Base-by-base conservation (phyloP, 2,329 filamentous ascomycete species). In the Fusarium nelsonii region DNA sequence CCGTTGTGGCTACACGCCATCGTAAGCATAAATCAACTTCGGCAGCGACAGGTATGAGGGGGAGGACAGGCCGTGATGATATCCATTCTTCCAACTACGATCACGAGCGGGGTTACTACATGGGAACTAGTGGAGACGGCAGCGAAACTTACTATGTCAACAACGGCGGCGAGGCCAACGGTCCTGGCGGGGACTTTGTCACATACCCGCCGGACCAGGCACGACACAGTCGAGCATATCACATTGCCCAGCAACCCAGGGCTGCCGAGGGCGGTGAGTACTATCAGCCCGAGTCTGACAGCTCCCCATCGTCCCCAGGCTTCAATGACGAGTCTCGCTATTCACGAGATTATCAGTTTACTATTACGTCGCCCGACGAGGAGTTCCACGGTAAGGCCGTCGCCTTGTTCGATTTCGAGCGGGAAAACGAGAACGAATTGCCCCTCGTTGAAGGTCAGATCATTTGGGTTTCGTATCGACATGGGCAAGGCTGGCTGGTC, bases 371-470 rank as follows among this genome's bases (percentile, higher is more conserved):
- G 15, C 94, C 94, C 7, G 96, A 98, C 78, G 95, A 98, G 81
- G 94, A 98, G 79, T 97, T 97, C 88, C 94, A 97, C 76, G 96
- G 96, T 49, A 97, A 97, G 78, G 94, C 94, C 12, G 93, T 99
- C 30, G 96, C 96, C 8, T 84, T 99, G 23, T 99, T 97, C 77
- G 94, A 97, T 77, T 99, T 99, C 80, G 90, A 90, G 73, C 88
- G 94, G 33, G 95, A 98, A 79, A 97, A 98, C 78, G 94, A 97
- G 78, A 99, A 98, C 77, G 96, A 99, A 79, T 83, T 99, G 59
- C 93, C 94, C 6, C 83, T 99, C 46, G 90, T 93, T 1, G 96
- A 99, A 80, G 96, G 96, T 8, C 96, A 99, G 76, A 93, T 97
- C 59, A 97, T 99, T 58, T 92, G 96, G 84, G 94, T 99, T 26